phyloP scores from a whole-genome alignment of 768 basidiomycete genomes.

The Clitopilus hobsonii region DNA sequence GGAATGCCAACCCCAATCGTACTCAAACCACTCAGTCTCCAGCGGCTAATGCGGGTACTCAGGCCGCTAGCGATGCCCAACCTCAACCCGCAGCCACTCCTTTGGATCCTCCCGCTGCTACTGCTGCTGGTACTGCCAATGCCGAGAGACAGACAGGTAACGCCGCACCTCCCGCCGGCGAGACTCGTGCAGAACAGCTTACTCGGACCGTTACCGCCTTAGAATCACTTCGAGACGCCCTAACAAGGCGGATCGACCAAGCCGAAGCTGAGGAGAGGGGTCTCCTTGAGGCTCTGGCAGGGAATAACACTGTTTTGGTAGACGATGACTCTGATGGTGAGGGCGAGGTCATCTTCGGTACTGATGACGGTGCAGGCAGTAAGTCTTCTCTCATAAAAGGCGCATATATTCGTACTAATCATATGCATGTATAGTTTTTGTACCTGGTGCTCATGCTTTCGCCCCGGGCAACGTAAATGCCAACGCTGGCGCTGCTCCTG shows the following conservation, averaged over 20 bases:
- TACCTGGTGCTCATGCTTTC: background rate
- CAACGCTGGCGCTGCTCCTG: background rate
- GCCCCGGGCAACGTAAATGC: background rate
- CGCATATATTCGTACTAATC: background rate
- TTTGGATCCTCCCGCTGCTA: background rate
- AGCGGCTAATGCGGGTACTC: conserved; percentile 9
- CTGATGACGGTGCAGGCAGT: no score
- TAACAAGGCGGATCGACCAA: background rate
- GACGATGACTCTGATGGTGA: no score
- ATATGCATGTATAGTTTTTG: no score
- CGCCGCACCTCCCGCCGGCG: no score
- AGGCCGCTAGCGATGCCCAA: background rate
- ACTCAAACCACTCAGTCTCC: background rate
- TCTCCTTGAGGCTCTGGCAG: background rate
- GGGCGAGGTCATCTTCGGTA: no score
- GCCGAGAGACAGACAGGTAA: no score
- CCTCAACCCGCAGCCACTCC: background rate
- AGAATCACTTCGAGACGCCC: background rate
- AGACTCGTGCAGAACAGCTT: no score
- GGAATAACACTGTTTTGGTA: background rate
- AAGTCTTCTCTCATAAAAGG: background rate
- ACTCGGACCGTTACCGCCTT: background rate
- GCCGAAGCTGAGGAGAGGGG: background rate
- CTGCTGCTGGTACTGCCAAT: background rate
- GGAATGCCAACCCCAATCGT: background rate